Evolutionary conservation across 768 basidiomycete species (phyloP), one percentile per base, ranked within the genome.

Genomic region (Podaxis pistillaris): DNA sequence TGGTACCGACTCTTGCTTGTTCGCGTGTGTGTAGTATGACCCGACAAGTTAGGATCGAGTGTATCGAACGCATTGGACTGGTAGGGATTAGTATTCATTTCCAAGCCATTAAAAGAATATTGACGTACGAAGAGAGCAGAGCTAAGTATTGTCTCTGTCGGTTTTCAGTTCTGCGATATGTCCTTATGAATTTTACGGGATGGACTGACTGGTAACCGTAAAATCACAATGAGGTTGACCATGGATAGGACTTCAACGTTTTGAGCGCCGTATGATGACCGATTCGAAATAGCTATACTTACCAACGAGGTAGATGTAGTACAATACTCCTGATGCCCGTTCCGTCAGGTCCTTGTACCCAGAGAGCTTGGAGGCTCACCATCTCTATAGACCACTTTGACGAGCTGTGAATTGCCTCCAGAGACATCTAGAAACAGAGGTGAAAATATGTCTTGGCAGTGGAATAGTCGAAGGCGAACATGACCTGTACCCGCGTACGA

Each of bases 301-400:
- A 62, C 60, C 22, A 13, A 62, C 60, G 15, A 62, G 60, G 49
- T 62, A 62, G 22, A 62, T 15, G 40, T 62, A 62, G 40, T 62
- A 62, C 0, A 62, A 3, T 4, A 55, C 37, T 9, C 60, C 60
- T 46, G 15, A 46, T 2, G 40, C 24, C 9, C 7, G 33, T 15
- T 54, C 24, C 22, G n/a, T n/a, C 17, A 19, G 44, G 8, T 24
- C 19, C 7, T 1, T 30, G 17, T 11, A 8, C 4, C 5, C 8
- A 12, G 19, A 24, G 24, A 30, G 22, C 8, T 6, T 6, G 26
- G 9, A 22, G 38, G 13, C 60, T 24, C 17, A 62, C 60, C 60
- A 40, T 62, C 60, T 22, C 60, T 19, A 22, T 62, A 62, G 8
- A 62, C 60, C 8, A 55, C 60, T 11, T 62, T 55, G 7, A 41